Evolutionary conservation across 345 rosid species (phyloP), one percentile per base, ranked within the genome.

Genomic region (Citrus glauca): DNA sequence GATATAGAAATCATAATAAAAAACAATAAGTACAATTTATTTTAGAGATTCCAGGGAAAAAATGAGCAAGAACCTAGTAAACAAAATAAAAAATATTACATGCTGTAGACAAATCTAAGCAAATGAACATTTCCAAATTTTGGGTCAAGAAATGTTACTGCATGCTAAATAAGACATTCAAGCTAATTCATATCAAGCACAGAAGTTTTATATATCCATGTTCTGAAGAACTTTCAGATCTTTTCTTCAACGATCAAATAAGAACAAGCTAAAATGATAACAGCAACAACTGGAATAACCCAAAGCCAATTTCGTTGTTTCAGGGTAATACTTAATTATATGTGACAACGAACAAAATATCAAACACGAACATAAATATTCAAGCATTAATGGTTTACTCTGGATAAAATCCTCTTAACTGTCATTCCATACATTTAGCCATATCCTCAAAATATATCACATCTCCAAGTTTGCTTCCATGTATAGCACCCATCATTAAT

Each of bases 81-180:
- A 71, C n/a, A 56, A 71, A 45, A 28, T 7, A 57, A n/a, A 48
- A 69, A 72, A 28, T 19, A n/a, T 53, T 1, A 38, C 48, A 32
- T 33, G 75, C 20, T 32, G 27, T 61, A 59, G 2, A 30, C 20
- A 32, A 74, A 74, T 45, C 45, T 30, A 74, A 74, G 48, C 42
- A n/a, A 72, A 57, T 72, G n/a, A n/a, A 72, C 22, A 33, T 72
- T 56, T 72, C 32, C 65, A 72, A 55, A n/a, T 20, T 55, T 56
- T n/a, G 35, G 30, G 75, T 72, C 28, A 56, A 72, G 48, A 72
- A 55, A 6, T 1, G 17, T 22, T 72, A 55, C 2, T 9, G 6
- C 17, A 7, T 20, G 16, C 22, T 17, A 55, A 50, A 16, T 7
- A 20, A 5, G 6, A 70, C 20, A 50, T 55, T n/a, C 32, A 71